Percentiles rank a stretch among this genome's conserved stretches.
These are phyloP conservation scores for Blastomyces parvus DNA, from an alignment of 2,329 filamentous ascomycete genomes.

Conservation along the genomic window DNA sequence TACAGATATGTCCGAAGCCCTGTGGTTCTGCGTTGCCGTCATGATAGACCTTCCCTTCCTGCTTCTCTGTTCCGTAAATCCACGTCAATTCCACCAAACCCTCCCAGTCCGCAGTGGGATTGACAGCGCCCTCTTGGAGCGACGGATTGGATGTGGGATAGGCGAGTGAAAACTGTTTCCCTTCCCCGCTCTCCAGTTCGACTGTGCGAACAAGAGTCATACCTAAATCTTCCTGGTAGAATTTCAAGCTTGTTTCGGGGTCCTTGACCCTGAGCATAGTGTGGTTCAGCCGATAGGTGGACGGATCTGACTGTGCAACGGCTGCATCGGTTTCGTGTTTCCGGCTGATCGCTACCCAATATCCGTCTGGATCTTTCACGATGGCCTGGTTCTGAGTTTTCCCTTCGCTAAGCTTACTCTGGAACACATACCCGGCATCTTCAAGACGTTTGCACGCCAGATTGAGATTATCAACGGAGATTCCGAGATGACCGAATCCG, in stretches of 20 bases:
- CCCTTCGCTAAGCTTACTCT: constrained; percentile 88
- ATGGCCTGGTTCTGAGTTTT: constrained; percentile 85
- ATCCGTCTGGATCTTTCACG: constrained; percentile 75
- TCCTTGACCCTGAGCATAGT: constrained; percentile 88
- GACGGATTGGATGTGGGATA: constrained; percentile 55
- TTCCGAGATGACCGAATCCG: constrained; percentile 77
- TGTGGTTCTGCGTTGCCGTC: constrained; percentile 86
- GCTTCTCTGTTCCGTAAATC: constrained; percentile 66
- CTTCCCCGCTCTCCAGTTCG: constrained; percentile 61
- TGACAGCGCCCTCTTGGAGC: constrained; percentile 42
- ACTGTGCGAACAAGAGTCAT: constrained; percentile 70
- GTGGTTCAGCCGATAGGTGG: constrained; percentile 60
- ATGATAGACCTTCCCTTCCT: constrained; percentile 76
- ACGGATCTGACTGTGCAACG: constrained; percentile 58
- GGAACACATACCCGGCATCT: constrained; percentile 82
- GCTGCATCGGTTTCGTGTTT: constrained; percentile 50
- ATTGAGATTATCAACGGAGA: constrained; percentile 75
- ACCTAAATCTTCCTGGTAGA: constrained; percentile 78
- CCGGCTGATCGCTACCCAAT: constrained; percentile 54
- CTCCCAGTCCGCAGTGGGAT: constrained; percentile 58
- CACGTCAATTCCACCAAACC: constrained; percentile 85
- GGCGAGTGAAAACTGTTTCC: constrained; percentile 88
- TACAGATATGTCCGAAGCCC: constrained; percentile 89
- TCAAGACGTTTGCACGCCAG: constrained; percentile 83
- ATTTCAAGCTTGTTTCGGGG: constrained; percentile 60